Evolutionary conservation across 305 asterid genomes (phyloP), one percentile per base, ranked within the genome.

Genomic region (Rubia peregrina): DNA sequence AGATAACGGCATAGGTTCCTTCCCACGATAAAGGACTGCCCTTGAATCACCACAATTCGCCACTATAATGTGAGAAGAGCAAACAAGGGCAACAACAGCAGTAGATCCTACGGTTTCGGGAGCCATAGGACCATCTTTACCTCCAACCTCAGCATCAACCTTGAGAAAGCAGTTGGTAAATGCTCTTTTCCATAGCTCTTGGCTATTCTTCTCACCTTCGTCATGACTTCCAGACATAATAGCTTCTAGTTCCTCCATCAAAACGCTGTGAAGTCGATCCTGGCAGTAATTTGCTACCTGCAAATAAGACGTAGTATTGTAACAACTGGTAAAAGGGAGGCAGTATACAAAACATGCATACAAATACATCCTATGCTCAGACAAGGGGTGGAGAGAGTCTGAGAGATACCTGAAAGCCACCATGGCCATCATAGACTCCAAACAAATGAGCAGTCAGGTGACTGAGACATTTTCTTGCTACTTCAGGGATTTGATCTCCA

Each of bases 381-480:
- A 41, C 24, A 22, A 62, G 70, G 64, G 69, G 49, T 40, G 67
- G 71, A 65, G 65, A 30, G 36, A 30, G 36, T 30, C 3, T 1
- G 36, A 71, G 44, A 53, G 75, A 22, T 38, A 93, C 99, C 96
- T 94, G 98, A 71, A 86, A 87, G 68, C 98, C 98, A 61, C 98
- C 99, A 80, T 94, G 99, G 72, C 99, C 99, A 77, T 94, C 99
- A 75, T 94, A 94, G 41, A 94, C 99, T 53, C 96, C 99, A 72
- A 87, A 94, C 83, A 91, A 94, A 85, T 94, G 99, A 24, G 90
- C 84, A 0, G 87, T 86, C 78, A 89, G 66, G 76, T 91, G 97
- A 68, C 89, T 88, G 55, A 91, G 76, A 42, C 75, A 73, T 46
- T 87, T 71, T 3, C 70, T 72, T 64, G 71, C 75, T 44, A 89